Evolutionary conservation across 2,329 filamentous ascomycete genomes (phyloP).

Genomic region (Cytospora piceicola): DNA sequence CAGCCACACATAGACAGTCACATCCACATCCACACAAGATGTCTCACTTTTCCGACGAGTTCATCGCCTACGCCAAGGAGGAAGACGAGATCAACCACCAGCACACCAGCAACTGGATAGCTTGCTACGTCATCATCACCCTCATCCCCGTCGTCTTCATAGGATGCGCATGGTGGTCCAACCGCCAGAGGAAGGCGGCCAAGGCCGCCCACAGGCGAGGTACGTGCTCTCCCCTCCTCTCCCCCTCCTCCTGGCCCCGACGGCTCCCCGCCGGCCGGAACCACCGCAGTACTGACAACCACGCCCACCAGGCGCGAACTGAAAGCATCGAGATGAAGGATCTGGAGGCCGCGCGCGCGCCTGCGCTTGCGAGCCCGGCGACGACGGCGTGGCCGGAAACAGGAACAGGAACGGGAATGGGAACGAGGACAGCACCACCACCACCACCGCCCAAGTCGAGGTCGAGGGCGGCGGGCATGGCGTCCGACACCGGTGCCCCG

Average conservation of each 20-base stretch:
- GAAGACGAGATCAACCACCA: conserved; percentile 20
- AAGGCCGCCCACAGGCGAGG: conserved; percentile 3
- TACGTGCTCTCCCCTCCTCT: not conserved
- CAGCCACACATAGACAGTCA: too few species aligned
- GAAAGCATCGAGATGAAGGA: conserved; percentile 2
- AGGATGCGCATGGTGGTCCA: not conserved
- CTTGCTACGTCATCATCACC: conserved; percentile 21
- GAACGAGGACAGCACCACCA: not conserved
- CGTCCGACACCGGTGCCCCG: conserved; percentile 5
- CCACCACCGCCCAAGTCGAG: conserved; percentile 7
- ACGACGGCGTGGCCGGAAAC: not conserved
- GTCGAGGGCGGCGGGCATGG: not conserved
- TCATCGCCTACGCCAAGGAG: conserved; percentile 18
- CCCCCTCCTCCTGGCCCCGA: not conserved
- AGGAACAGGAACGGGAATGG: too few species aligned
- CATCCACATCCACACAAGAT: conserved; percentile 9
- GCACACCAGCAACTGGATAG: conserved; percentile 21
- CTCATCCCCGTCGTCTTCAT: conserved; percentile 23
- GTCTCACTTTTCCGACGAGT: conserved; percentile 22
- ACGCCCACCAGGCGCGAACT: conserved; percentile 6
- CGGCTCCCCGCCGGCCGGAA: not conserved
- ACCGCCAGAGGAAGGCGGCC: conserved; percentile 11
- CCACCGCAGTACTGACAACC: not conserved
- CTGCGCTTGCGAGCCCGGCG: not conserved
- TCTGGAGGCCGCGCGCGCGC: conserved; percentile 15